Evolutionary conservation across 2,329 filamentous ascomycete species (phyloP).

Genomic region (Raffaelea ambrosiae): DNA sequence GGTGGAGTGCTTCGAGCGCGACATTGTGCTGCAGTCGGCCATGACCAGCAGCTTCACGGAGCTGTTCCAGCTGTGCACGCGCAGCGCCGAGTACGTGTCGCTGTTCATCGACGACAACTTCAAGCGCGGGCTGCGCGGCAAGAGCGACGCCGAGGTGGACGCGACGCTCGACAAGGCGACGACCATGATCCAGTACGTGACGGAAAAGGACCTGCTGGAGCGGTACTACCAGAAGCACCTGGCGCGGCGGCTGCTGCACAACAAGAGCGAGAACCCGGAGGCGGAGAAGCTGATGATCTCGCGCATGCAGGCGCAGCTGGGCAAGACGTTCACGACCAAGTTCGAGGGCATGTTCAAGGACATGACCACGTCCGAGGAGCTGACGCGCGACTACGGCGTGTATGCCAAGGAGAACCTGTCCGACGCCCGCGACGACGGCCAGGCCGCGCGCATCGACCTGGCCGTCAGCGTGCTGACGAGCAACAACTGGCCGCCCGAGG

Average conservation of each 20-base stretch:
- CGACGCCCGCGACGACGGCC: slow-evolving; percentile 36
- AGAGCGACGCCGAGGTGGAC: slow-evolving; percentile 83
- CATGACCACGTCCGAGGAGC: slow-evolving; percentile 77
- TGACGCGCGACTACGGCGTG: slow-evolving; percentile 67
- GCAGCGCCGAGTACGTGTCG: slow-evolving; percentile 86
- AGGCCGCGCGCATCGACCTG: slow-evolving; percentile 63
- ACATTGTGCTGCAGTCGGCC: slow-evolving; percentile 70
- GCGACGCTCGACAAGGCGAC: slow-evolving; percentile 81
- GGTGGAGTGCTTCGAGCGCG: slow-evolving; percentile 61
- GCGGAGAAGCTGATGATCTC: slow-evolving; percentile 93
- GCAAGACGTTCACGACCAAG: slow-evolving; percentile 86
- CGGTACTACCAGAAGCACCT: slow-evolving; percentile 98
- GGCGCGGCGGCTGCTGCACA: slow-evolving; percentile 76
- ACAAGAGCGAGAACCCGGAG: slow-evolving; percentile 82
- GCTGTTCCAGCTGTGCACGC: slow-evolving; percentile 84
- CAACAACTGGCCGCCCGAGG: slow-evolving; percentile 90
- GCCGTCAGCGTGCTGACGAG: slow-evolving; percentile 79
- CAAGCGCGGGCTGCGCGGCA: slow-evolving; percentile 87
- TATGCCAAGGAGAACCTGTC: slow-evolving; percentile 44
- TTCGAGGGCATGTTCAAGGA: slow-evolving; percentile 98
- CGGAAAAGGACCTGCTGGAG: slow-evolving; percentile 91
- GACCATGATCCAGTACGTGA: slow-evolving; percentile 74
- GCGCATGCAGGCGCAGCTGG: slow-evolving; percentile 94
- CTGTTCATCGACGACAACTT: slow-evolving; percentile 96
- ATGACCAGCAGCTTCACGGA: slow-evolving; percentile 82